Evolutionary conservation across 2,329 filamentous ascomycete genomes (phyloP), one percentile per base, ranked within the genome.

Genomic region (Pezicula neosporulosa): DNA sequence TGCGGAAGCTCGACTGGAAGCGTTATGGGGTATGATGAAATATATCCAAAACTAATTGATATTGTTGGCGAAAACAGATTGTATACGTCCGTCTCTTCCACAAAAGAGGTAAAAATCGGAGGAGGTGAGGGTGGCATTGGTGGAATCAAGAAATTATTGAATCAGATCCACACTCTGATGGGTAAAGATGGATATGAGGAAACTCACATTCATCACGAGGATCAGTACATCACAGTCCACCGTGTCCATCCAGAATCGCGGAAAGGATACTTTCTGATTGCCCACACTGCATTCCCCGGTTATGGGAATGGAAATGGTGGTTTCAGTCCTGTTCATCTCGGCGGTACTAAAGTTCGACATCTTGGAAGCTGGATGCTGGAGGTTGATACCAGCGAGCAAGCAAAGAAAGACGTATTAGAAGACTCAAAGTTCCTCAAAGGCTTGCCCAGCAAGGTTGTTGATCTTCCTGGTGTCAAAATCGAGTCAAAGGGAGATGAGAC

Each of bases 11-110:
- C 93, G 1, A 92, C 88, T 7, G 94, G 94, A 42, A 97, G 94
- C 66, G 94, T 97, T 44, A 96, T 97, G 85, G 94, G 94, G 2
- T 97, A 96, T 63, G 94, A 99, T 65, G 94, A 99, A 69, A 85
- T 97, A 54, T 99, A 97, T 61, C 94, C 94, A 1, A 86, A 87
- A 60, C 78, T 97, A 50, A 83, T 99, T n/a, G 91, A 99, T 62
- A 80, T 99, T 15, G 94, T 99, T 15, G 83, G 90, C 49, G 94
- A 99, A 70, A 95, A 82, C 21, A 81, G 94, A 33, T 74, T 87
- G 2, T 99, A 99, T 70, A 82, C 83, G 0, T 94, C 90, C 0
- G 77, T 83, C 51, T 92, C 85, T 37, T 95, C 90, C 2, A 77
- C 75, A 3, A 72, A 73, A 18, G 75, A 78, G 2, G 76, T 91